Conservation (phyloP, 805 yeast genomes). For the Yarrowia phangngaensis region DNA sequence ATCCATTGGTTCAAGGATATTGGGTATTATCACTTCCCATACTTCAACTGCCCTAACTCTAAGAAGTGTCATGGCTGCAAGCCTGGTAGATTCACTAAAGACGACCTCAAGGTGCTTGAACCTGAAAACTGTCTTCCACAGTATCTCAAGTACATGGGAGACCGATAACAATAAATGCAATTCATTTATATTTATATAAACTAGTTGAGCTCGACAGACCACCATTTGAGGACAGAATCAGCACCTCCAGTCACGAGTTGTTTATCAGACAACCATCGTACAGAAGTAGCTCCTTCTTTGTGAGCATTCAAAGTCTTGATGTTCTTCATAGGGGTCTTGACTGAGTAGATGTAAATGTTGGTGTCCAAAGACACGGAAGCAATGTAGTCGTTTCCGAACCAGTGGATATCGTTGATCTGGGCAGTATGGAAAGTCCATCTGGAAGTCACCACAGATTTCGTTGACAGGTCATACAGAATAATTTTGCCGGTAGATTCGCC, state of each 20-base stretch:
- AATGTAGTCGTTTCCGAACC: slow-evolving; percentile 73
- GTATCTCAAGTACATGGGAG: slow-evolving; percentile 51
- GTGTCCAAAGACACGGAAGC: slow-evolving; percentile 84
- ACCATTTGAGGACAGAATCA: slow-evolving; percentile 74
- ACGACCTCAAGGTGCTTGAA: slow-evolving; percentile 46
- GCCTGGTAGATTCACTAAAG: slow-evolving; percentile 41
- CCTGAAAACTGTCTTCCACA: slow-evolving; percentile 70
- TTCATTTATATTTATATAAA: neutral
- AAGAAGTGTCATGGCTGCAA: slow-evolving; percentile 50
- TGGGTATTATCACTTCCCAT: slow-evolving; percentile 71
- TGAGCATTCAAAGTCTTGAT: slow-evolving; percentile 75
- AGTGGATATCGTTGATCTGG: slow-evolving; percentile 66
- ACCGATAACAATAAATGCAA: neutral
- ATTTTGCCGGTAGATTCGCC: slow-evolving; percentile 89
- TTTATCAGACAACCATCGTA: slow-evolving; percentile 57
- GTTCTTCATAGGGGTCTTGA: slow-evolving; percentile 70
- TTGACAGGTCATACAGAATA: slow-evolving; percentile 57
- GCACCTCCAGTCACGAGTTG: slow-evolving; percentile 67
- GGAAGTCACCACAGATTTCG: slow-evolving; percentile 58
- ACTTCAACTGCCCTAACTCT: slow-evolving; percentile 63
- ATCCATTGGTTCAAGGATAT: slow-evolving; percentile 88
- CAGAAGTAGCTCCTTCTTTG: slow-evolving; percentile 77
- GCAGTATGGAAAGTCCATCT: slow-evolving; percentile 97
- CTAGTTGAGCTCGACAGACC: slow-evolving; percentile 46
- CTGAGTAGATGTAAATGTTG: slow-evolving; percentile 73